Evolutionary conservation across 2,329 filamentous ascomycete genomes (phyloP), one percentile per base, ranked within the genome.

Genomic region (Paraconiothyrium sp.): DNA sequence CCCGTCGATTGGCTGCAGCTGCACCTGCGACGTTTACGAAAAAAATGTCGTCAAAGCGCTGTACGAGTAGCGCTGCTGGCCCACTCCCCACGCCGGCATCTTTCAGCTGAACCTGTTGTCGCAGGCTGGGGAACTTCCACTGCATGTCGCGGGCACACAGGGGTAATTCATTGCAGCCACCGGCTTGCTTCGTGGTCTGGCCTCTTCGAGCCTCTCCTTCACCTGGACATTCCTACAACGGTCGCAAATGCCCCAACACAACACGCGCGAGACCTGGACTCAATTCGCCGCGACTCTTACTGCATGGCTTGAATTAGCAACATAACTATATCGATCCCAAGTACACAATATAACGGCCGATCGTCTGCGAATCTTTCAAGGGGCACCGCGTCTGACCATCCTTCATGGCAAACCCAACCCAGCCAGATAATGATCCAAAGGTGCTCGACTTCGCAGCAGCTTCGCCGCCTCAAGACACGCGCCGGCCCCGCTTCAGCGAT

Each of bases 401-500:
- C 37, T 14, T 24, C 47, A 77, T 77, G 74, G 65, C 73, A 48
- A 61, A 69, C 32, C 69, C 72, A 37, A 48, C 37, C n/a, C 50
- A 44, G 11, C 16, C 27, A 16, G 16, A 46, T 43, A 64, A 59
- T 32, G 61, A 67, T 48, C 67, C 74, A 48, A 72, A 66, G 57
- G 70, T 76, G 56, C 72, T 72, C 24, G 76, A 78, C 67, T 77
- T 78, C 59, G 74, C 72, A 46, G 59, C 63, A 22, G 62, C 69
- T 43, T 57, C 62, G 30, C 64, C 68, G 16, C 63, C 69, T 20
- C 55, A 56, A 20, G 37, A 61, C 22, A 54, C 65, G 30, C 60
- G 55, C 48, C 62, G 9, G 27, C 44, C 56, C 6, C 52, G 39
- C 24, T 55, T 46, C 39, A 55, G 46, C 46, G 30, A 48, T 48